phyloP scores from a whole-genome alignment of 495 filamentous ascomycete species.

The Evansstolkia leycettana region DNA sequence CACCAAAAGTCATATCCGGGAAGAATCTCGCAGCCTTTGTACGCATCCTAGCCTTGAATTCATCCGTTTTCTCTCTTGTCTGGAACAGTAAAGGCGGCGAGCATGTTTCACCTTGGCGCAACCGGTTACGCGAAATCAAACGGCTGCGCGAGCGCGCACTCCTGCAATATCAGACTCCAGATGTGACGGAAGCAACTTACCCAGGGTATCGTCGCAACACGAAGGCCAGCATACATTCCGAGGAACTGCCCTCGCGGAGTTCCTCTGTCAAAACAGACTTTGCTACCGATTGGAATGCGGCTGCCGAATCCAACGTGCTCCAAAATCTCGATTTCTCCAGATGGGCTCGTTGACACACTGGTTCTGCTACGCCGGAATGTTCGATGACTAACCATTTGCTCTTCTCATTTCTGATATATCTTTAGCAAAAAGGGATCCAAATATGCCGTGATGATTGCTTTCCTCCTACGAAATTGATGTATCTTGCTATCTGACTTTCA shows the following conservation, averaged over 20 bases:
- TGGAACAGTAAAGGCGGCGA: slow-evolving; percentile 79
- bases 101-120: slow-evolving; percentile 81
- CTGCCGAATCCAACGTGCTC: slow-evolving; percentile 26
- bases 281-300: slow-evolving; percentile 29
- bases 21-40: slow-evolving; percentile 74
- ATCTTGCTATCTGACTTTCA: slow-evolving; percentile 11
- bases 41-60: slow-evolving; percentile 82
- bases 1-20: slow-evolving; percentile 75
- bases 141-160: slow-evolving; percentile 53
- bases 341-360: slow-evolving; percentile 31
- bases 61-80: slow-evolving; percentile 82
- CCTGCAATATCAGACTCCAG: slow-evolving; percentile 18
- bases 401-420: not conserved
- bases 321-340: slow-evolving; percentile 33
- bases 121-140: slow-evolving; percentile 73
- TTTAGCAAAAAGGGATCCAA: slow-evolving; percentile 1
- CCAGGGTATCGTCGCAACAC: slow-evolving; percentile 33
- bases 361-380: too few relatives aligned
- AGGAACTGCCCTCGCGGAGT: slow-evolving; percentile 22
- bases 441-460: not conserved
- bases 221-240: slow-evolving; percentile 31
- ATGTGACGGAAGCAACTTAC: slow-evolving; percentile 25
- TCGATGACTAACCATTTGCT: too few relatives aligned
- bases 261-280: slow-evolving; percentile 18
- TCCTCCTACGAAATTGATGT: not conserved